A percentile compares a stretch with the other conserved stretches of the same genome.
Evolutionary conservation across 2,329 filamentous ascomycete genomes (phyloP).

Genomic region (Aspergillus fischeri): DNA sequence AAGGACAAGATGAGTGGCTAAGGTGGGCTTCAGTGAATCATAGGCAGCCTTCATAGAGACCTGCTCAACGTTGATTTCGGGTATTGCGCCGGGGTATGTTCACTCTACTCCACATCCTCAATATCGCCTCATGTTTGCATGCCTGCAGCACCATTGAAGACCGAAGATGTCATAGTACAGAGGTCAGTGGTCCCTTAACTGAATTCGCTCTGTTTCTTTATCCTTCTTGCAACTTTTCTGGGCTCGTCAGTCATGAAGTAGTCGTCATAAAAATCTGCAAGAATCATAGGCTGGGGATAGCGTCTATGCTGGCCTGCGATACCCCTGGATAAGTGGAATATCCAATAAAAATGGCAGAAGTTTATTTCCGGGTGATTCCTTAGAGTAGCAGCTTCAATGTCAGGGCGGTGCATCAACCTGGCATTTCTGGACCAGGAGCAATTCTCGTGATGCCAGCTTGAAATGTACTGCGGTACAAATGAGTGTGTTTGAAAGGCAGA

Average conservation of each 20-base stretch:
- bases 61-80: too few relatives aligned
- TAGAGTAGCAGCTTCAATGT: neutral
- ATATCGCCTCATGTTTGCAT: neutral
- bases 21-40: neutral
- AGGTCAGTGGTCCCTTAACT: neutral
- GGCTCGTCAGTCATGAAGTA: neutral
- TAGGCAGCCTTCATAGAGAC: neutral
- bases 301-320: neutral
- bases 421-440: neutral
- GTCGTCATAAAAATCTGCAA: neutral
- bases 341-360: neutral
- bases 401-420: neutral
- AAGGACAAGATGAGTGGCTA: neutral
- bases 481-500: neutral
- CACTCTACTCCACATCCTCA: neutral
- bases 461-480: neutral
- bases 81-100: neutral
- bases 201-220: neutral
- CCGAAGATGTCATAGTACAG: neutral
- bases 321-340: neutral
- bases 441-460: neutral
- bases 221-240: neutral
- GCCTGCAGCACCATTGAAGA: neutral
- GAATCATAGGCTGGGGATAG: neutral
- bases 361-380: neutral